Evolutionary conservation across 768 basidiomycete genomes (phyloP).

Genomic region (Russula foetens): DNA sequence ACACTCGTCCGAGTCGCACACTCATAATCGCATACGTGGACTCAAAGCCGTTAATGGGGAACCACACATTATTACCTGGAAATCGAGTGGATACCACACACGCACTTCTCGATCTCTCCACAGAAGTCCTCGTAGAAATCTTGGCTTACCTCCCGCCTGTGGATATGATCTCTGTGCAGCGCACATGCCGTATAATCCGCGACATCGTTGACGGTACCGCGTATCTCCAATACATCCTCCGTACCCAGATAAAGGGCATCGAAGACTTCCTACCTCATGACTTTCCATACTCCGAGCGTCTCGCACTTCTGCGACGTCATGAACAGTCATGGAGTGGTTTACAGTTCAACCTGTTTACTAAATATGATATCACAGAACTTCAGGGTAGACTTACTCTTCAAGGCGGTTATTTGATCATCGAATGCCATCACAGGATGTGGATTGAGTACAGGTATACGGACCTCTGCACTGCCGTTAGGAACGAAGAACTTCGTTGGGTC

Average conservation of each 20-base stretch:
- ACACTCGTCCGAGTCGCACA: no score
- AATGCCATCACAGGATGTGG: background rate
- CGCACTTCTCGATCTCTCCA: background rate
- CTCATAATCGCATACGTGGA: no score
- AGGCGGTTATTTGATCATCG: background rate
- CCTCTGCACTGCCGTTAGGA: background rate
- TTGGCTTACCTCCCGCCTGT: background rate
- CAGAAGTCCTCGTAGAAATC: background rate
- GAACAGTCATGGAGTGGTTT: background rate
- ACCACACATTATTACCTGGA: no score
- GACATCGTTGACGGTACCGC: background rate
- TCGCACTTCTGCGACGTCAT: background rate
- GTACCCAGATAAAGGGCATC: background rate
- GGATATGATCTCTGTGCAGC: background rate
- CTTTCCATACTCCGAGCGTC: background rate
- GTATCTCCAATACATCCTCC: constrained; percentile 1
- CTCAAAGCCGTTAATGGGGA: no score
- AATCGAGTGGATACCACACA: no score
- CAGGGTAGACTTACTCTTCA: background rate
- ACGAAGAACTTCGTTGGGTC: background rate
- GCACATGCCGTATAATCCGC: background rate
- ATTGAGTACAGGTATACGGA: background rate
- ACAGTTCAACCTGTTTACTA: background rate
- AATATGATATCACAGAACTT: no score
- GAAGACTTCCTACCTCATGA: background rate